These are phyloP conservation scores for Malania oleifera DNA, from an alignment of 164 flowering plant genomes.

Conservation along the genomic window DNA sequence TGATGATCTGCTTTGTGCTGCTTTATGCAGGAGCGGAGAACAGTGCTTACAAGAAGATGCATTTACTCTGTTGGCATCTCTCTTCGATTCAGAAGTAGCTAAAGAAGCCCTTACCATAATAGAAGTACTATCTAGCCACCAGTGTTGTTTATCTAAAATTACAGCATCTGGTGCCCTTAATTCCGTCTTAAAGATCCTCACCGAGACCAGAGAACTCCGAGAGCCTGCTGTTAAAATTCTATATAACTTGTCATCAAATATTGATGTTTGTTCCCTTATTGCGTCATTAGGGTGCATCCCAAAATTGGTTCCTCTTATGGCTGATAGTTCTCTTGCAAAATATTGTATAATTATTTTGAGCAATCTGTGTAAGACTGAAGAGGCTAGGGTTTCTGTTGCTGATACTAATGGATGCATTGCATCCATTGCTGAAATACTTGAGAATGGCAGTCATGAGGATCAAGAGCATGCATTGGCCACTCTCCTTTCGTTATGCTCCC, in stretches of 20 bases:
- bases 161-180: constrained; percentile 47
- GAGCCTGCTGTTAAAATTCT: constrained; percentile 49
- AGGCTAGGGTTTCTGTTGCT: constrained; percentile 38
- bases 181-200: constrained; percentile 39
- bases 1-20: constrained; percentile 9
- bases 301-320: constrained; percentile 45
- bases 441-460: constrained; percentile 38
- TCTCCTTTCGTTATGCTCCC: constrained; percentile 64
- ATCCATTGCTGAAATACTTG: constrained; percentile 57
- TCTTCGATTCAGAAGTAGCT: constrained; percentile 47
- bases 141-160: constrained; percentile 25
- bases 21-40: constrained; percentile 34
- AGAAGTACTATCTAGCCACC: constrained; percentile 41
- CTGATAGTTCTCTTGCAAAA: constrained; percentile 34
- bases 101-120: constrained; percentile 49
- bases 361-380: constrained; percentile 44
- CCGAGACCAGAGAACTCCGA: constrained; percentile 21
- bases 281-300: constrained; percentile 37
- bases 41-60: constrained; percentile 35
- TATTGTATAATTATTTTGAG: constrained; percentile 40
- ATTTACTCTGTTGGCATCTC: constrained; percentile 38
- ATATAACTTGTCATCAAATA: constrained; percentile 37
- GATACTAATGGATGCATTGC: constrained; percentile 63
- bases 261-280: constrained; percentile 30
- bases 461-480: constrained; percentile 65